These are phyloP conservation scores for Phytophthora europaea DNA, from an alignment of 352 stramenopile species.

Conservation along the genomic window DNA sequence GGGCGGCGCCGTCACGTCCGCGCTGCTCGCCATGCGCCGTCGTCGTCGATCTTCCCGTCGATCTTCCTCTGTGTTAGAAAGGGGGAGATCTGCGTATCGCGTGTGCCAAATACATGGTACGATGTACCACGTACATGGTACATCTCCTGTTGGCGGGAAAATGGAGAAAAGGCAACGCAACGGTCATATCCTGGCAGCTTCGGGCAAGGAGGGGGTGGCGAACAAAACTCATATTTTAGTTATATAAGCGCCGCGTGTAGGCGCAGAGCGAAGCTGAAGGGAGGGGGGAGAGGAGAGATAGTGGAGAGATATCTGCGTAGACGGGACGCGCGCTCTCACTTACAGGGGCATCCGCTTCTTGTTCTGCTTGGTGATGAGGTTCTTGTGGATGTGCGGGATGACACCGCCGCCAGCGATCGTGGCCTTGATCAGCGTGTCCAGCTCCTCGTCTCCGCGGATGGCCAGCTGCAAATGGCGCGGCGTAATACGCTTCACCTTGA, in stretches of 20 bases:
- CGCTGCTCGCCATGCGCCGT: slow-evolving; percentile 42
- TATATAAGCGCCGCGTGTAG: slow-evolving; percentile 38
- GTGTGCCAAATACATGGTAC: not conserved
- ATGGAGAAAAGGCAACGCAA: slow-evolving; percentile 1
- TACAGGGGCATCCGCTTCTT: slow-evolving; percentile 90
- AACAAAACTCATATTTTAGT: slow-evolving; percentile 45
- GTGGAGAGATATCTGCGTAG: slow-evolving; percentile 8
- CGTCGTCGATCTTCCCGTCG: slow-evolving; percentile 9
- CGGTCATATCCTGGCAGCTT: not conserved
- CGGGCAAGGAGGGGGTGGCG: not conserved
- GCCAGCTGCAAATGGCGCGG: slow-evolving; percentile 99
- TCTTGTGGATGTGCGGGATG: slow-evolving; percentile 99
- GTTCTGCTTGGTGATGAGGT: slow-evolving; percentile 98
- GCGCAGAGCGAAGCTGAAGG: slow-evolving; percentile 11
- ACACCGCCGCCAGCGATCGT: slow-evolving; percentile 99
- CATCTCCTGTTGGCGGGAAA: slow-evolving; percentile 27
- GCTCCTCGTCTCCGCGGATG: slow-evolving; percentile 99
- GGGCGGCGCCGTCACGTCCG: slow-evolving; percentile 30
- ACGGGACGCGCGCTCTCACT: slow-evolving; percentile 1
- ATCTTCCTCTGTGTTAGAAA: slow-evolving; percentile 18
- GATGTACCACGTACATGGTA: not conserved
- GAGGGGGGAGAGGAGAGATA: not conserved
- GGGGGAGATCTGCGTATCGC: not conserved
- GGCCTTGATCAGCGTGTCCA: slow-evolving; percentile 99
- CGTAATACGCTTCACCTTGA: slow-evolving; percentile 99